Evolutionary conservation across 306 rosid genomes (phyloP).

Genomic region (Macrotyloma uniflorum): DNA sequence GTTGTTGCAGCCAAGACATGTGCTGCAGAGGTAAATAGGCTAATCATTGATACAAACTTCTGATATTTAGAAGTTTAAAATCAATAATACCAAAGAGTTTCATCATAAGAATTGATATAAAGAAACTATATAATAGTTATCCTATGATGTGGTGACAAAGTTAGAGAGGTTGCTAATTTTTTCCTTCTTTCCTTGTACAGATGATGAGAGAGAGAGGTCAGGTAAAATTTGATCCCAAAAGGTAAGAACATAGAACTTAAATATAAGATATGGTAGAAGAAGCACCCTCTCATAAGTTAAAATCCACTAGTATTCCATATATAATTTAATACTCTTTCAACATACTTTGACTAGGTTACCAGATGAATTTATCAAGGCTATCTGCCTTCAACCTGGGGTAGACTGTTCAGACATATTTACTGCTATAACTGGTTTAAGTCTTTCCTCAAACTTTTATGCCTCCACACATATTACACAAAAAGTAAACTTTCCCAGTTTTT

Average conservation of each 20-base stretch:
- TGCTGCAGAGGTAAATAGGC: conserved; percentile 53
- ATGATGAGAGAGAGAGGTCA: conserved; percentile 34
- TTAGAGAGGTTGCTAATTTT: not conserved
- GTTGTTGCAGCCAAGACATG: conserved; percentile 51
- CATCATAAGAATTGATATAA: too few species aligned
- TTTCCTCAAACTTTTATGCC: not conserved
- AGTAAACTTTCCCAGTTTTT: not conserved
- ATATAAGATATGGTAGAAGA: not conserved
- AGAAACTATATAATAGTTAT: too few species aligned
- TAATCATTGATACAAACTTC: not conserved
- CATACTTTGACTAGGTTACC: not conserved
- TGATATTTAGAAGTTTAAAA: not conserved
- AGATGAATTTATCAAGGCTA: not conserved
- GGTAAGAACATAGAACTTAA: conserved; percentile 40
- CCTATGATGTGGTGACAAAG: too few species aligned
- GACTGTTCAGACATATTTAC: not conserved
- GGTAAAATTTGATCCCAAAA: conserved; percentile 70
- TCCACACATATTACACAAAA: not conserved
- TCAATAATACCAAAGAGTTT: not conserved
- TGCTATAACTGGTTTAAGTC: not conserved
- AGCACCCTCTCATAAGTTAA: not conserved
- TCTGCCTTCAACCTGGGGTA: not conserved
- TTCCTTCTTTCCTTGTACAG: conserved; percentile 40
- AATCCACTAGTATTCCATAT: not conserved
- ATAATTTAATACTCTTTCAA: not conserved